Percentiles rank a stretch among this genome's conserved stretches.
These are phyloP conservation scores for Yamadazyma sp. DNA, from an alignment of 1,139 yeast genomes.

Conservation along the genomic window DNA sequence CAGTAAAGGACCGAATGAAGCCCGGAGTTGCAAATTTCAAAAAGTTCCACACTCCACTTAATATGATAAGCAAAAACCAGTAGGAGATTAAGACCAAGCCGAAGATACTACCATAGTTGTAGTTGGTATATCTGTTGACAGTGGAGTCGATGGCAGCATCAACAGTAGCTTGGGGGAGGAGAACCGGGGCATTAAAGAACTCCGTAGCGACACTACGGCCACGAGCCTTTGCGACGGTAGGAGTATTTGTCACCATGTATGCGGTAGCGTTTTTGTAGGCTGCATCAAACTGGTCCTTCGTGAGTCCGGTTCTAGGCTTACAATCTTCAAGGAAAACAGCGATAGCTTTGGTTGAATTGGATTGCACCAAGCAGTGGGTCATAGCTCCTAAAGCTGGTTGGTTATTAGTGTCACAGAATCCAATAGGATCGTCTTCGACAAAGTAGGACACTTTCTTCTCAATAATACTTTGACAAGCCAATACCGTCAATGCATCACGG, in stretches of 20 bases:
- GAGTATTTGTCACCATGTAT: constrained; percentile 22
- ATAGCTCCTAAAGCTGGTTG: constrained; percentile 42
- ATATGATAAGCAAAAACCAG: constrained; percentile 43
- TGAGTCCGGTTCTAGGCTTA: constrained; percentile 17
- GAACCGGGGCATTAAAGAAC: constrained; percentile 32
- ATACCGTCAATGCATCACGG: constrained; percentile 18
- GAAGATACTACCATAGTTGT: constrained; percentile 46
- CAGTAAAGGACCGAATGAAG: constrained; percentile 30
- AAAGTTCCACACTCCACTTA: constrained; percentile 44
- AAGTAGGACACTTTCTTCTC: constrained; percentile 27
- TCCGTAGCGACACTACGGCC: too few species aligned
- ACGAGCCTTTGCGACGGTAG: too few species aligned
- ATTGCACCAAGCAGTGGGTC: constrained; percentile 32
- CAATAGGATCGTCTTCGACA: constrained; percentile 24
- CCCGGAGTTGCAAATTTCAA: constrained; percentile 35
- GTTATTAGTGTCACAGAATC: constrained; percentile 29
- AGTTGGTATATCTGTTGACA: constrained; percentile 39
- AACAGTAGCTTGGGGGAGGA: constrained; percentile 21
- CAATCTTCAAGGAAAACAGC: constrained; percentile 24
- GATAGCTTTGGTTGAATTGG: constrained; percentile 26
- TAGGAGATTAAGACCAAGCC: constrained; percentile 50
- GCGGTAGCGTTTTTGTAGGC: constrained; percentile 41
- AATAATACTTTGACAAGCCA: constrained; percentile 30
- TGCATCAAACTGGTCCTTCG: constrained; percentile 26
- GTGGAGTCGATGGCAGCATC: constrained; percentile 37